These are phyloP conservation scores for Apiospora sp. DNA, from an alignment of 2,329 filamentous ascomycete genomes.

Conservation along the genomic window DNA sequence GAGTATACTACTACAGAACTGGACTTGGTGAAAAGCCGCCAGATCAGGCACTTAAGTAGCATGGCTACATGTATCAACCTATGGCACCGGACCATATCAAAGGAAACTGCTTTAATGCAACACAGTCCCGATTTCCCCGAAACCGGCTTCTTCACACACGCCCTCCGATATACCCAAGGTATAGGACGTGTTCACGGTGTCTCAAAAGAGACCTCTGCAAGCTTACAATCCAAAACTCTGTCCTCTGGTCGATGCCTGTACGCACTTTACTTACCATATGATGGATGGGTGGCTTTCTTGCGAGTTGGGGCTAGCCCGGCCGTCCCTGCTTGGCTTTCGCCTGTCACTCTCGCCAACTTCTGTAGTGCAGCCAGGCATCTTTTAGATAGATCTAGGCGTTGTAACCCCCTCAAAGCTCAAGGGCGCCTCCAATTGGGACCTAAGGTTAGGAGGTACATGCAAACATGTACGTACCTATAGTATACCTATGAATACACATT, in stretches of 20 bases:
- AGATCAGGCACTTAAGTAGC: neutral
- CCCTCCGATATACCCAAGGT: neutral
- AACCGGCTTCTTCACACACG: neutral
- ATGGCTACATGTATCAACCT: conserved; percentile 1
- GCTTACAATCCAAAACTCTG: neutral
- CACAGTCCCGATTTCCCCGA: conserved; percentile 12
- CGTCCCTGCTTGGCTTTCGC: conserved; percentile 3
- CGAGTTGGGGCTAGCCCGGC: neutral
- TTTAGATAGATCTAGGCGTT: conserved; percentile 17
- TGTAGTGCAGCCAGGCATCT: conserved; percentile 13
- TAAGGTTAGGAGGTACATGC: neutral
- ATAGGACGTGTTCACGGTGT: conserved; percentile 3
- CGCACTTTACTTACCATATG: neutral
- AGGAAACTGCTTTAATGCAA: neutral
- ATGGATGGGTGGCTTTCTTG: neutral
- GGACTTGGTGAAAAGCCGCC: neutral
- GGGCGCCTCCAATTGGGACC: neutral
- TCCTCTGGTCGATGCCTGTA: conserved; percentile 4
- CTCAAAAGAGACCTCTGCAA: neutral
- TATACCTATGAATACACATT: neutral
- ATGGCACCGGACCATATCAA: neutral
- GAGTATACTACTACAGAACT: neutral
- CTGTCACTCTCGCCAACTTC: neutral
- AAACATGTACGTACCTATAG: neutral
- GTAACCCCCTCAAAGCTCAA: neutral